These are phyloP conservation scores for Kwoniella bestiolae DNA, from an alignment of 768 basidiomycete species.

Conservation along the genomic window DNA sequence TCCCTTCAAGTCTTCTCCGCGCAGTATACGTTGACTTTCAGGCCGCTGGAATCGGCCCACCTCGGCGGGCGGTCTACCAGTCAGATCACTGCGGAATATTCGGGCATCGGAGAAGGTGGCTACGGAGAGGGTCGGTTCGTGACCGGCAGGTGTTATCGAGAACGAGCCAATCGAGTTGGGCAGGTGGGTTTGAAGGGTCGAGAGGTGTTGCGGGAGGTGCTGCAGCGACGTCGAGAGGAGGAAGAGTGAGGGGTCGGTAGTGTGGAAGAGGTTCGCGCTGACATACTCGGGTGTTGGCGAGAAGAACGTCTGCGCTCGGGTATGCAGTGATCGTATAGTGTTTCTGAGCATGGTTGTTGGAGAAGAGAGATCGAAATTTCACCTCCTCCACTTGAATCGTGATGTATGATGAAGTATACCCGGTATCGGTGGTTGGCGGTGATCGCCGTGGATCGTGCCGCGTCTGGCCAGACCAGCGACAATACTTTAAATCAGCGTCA, in stretches of 20 bases:
- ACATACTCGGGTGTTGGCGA: constrained; percentile 36
- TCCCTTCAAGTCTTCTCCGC: constrained; percentile 40
- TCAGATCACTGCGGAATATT: constrained; percentile 30
- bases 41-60: constrained; percentile 47
- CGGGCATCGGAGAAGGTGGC: constrained; percentile 26
- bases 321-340: constrained; percentile 4
- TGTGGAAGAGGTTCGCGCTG: constrained; percentile 14
- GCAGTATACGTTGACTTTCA: neutral
- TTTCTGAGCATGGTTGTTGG: neutral
- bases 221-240: constrained; percentile 39
- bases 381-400: neutral
- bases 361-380: neutral
- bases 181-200: constrained; percentile 23
- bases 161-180: constrained; percentile 41
- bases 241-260: constrained; percentile 18
- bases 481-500: too few species aligned
- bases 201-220: constrained; percentile 8
- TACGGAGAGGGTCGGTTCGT: constrained; percentile 20
- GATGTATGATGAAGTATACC: too few species aligned
- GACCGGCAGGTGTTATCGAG: constrained; percentile 23
- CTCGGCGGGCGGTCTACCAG: constrained; percentile 36
- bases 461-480: too few species aligned
- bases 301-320: constrained; percentile 31
- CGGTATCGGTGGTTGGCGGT: too few species aligned
- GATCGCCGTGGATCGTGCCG: too few species aligned